These are phyloP conservation scores for Ceratocystis albifundus DNA, from an alignment of 2,329 filamentous ascomycete genomes.

Conservation along the genomic window DNA sequence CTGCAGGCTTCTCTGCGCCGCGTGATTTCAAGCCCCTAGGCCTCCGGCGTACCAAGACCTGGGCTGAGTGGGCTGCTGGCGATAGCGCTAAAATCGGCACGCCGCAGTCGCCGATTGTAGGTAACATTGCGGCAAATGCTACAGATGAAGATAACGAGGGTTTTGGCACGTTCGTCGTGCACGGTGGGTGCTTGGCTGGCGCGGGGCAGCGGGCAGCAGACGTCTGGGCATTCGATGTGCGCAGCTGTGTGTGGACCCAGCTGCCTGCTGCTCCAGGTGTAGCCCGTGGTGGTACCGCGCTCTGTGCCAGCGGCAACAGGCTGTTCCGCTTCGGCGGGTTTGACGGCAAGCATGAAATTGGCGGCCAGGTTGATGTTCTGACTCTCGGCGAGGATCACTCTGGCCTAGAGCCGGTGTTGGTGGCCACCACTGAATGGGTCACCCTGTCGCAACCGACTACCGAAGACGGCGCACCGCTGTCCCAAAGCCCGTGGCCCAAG, in stretches of 20 bases:
- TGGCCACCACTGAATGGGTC: constrained; percentile 44
- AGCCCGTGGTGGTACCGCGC: constrained; percentile 53
- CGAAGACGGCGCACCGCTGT: constrained; percentile 7
- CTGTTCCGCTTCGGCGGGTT: constrained; percentile 74
- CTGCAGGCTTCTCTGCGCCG: constrained; percentile 47
- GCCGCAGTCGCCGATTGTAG: constrained; percentile 48
- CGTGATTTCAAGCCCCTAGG: constrained; percentile 36
- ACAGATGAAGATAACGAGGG: constrained; percentile 51
- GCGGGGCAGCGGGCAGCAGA: constrained; percentile 52
- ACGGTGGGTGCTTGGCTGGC: constrained; percentile 57
- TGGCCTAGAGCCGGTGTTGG: constrained; percentile 40
- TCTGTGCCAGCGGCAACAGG: constrained; percentile 51
- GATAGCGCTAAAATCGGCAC: constrained; percentile 44
- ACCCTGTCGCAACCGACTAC: constrained; percentile 35
- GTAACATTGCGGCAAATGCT: constrained; percentile 45
- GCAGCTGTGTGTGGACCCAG: constrained; percentile 52
- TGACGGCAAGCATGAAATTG: constrained; percentile 57
- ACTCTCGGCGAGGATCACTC: constrained; percentile 43
- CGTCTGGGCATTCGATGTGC: constrained; percentile 66
- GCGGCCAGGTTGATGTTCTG: constrained; percentile 58
- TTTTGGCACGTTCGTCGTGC: constrained; percentile 59
- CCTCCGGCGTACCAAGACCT: constrained; percentile 35
- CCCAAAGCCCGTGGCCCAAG: constrained; percentile 16
- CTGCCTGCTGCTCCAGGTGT: constrained; percentile 56
- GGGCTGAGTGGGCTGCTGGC: constrained; percentile 46